Percentiles rank a stretch among this genome's conserved stretches.
Conservation (phyloP, 148 eudicot genomes). For the Cornus kousa region DNA sequence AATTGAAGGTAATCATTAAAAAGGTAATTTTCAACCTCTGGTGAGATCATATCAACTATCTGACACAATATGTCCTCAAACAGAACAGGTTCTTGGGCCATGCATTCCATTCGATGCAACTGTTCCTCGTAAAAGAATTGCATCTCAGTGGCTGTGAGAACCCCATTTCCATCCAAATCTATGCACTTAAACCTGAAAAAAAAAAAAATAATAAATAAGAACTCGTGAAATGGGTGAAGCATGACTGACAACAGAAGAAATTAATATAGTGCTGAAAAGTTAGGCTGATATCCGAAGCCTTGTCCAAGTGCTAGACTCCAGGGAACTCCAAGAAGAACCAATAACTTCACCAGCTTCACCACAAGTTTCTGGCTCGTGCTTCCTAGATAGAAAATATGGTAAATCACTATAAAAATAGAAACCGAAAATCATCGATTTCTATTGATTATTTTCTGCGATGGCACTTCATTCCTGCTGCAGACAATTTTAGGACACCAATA, state of each 20-base stretch:
- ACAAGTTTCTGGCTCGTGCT: neutral
- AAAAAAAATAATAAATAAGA: neutral
- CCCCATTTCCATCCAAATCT: slow-evolving; percentile 64
- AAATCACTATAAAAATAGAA: neutral
- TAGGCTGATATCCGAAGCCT: neutral
- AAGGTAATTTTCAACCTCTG: slow-evolving; percentile 35
- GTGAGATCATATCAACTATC: slow-evolving; percentile 62
- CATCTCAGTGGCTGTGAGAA: slow-evolving; percentile 57
- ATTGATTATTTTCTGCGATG: neutral
- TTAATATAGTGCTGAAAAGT: neutral
- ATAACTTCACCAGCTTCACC: neutral
- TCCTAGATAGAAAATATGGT: neutral
- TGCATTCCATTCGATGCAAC: slow-evolving; percentile 70
- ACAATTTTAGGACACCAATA: neutral
- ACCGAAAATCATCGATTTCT: neutral
- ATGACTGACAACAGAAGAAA: neutral
- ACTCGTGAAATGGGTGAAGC: neutral
- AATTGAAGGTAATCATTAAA: neutral
- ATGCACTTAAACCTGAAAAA: slow-evolving; percentile 59
- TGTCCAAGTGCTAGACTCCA: neutral
- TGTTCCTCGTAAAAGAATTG: slow-evolving; percentile 68
- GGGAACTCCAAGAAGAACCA: neutral
- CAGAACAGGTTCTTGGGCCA: slow-evolving; percentile 66
- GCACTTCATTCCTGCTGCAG: neutral
- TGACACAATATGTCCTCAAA: slow-evolving; percentile 74